Evolutionary conservation across 1,284 basidiomycete species (phyloP).

Genomic region (Moniliella sp.): DNA sequence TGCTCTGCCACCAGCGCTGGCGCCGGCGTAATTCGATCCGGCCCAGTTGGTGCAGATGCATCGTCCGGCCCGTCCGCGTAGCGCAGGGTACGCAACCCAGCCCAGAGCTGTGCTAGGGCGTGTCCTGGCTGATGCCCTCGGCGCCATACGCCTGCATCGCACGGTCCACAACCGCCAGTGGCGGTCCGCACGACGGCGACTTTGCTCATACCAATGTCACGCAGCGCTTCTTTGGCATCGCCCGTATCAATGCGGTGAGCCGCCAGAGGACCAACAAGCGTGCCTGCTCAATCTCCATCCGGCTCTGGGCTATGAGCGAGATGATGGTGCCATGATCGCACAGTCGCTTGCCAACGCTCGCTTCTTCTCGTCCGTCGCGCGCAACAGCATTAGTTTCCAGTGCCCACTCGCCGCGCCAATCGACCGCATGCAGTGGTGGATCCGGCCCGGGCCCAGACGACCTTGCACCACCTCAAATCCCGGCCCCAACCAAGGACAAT

Average conservation of each 20-base stretch:
- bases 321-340: conserved; percentile 82
- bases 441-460: conserved; percentile 78
- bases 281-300: conserved; percentile 74
- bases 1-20: no score
- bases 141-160: conserved; percentile 77
- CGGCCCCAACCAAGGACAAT: conserved; percentile 74
- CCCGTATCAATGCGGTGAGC: conserved; percentile 80
- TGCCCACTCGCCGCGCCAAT: conserved; percentile 69
- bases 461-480: conserved; percentile 97
- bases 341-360: conserved; percentile 84
- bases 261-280: conserved; percentile 69
- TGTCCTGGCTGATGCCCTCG: conserved; percentile 78
- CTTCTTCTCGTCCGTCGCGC: conserved; percentile 70
- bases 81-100: conserved; percentile 49
- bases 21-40: no score
- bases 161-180: conserved; percentile 60
- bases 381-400: conserved; percentile 64
- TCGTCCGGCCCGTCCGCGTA: conserved; percentile 23
- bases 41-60: conserved; percentile 83
- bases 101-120: conserved; percentile 58
- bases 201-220: conserved; percentile 92
- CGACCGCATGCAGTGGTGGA: conserved; percentile 84
- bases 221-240: conserved; percentile 77
- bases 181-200: conserved; percentile 66
- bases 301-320: conserved; percentile 66